Percentiles rank a stretch among this genome's conserved stretches.
Conservation (phyloP, 2,329 filamentous ascomycete genomes). For the Pezicula carpinea region DNA sequence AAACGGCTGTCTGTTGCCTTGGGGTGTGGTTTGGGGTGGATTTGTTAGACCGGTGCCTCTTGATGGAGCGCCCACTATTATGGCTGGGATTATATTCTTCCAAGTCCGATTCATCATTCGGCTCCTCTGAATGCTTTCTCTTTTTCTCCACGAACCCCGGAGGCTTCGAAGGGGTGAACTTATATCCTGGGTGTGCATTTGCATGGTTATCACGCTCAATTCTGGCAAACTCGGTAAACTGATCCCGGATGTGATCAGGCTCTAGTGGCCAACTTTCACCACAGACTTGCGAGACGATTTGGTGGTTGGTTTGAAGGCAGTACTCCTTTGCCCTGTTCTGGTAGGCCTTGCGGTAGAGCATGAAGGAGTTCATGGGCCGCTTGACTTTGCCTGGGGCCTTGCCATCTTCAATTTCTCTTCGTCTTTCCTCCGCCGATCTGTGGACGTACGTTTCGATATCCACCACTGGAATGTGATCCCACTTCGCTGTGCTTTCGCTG, state of each 20-base stretch:
- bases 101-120: conserved; percentile 36
- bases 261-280: conserved; percentile 85
- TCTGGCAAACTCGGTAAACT: conserved; percentile 75
- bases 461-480: conserved; percentile 56
- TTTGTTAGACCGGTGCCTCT: conserved; percentile 10
- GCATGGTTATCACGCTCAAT: conserved; percentile 82
- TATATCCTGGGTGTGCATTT: conserved; percentile 83
- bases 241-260: conserved; percentile 62
- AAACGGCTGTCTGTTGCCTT: conserved; percentile 17
- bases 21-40: conserved; percentile 3
- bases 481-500: conserved; percentile 63
- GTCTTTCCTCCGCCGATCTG: conserved; percentile 61
- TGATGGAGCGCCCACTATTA: conserved; percentile 24
- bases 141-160: conserved; percentile 38
- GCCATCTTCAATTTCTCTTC: conserved; percentile 62
- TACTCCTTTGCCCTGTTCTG: conserved; percentile 80
- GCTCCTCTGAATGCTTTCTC: conserved; percentile 39
- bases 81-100: conserved; percentile 38
- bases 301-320: conserved; percentile 85
- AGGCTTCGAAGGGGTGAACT: conserved; percentile 81
- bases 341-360: conserved; percentile 92
- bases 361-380: conserved; percentile 95
- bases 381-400: conserved; percentile 74
- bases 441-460: conserved; percentile 81
- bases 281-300: conserved; percentile 83